Base-by-base conservation (phyloP, 495 filamentous ascomycete species). In the Talaromyces nanjingensis region DNA sequence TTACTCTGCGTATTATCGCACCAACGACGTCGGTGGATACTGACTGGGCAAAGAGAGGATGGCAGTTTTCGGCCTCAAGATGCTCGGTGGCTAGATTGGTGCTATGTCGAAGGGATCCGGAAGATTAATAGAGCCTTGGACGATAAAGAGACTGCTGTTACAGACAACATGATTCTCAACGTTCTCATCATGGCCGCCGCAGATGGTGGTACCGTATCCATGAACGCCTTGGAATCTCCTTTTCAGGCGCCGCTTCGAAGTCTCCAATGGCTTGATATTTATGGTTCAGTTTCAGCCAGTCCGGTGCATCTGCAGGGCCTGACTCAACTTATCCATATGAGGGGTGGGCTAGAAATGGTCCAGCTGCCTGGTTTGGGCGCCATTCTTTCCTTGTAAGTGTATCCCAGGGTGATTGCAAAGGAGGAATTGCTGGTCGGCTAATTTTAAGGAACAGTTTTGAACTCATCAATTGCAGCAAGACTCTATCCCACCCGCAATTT, bases 241-340 rank as follows among this genome's bases (percentile, higher is more conserved):
- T 78, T 78, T 29, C 68, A 68, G 22, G 69, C 76, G 1, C 77
- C 77, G 0, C 69, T 79, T 62, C 76, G 70, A 57, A 71, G 71
- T 7, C 61, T 80, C 31, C 77, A 80, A 49, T 80, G 75, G 77
- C 59, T 80, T 6, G 74, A 75, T 64, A 71, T 79, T 16, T 80
- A 79, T 54, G 74, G 76, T 0, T 73, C 72, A 53, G 68, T 77
- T 7, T 68, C 68, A 6, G 71, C 77, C 5, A 78, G 77, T 54
- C 67, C 74, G 45, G 68, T 77, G 11, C 77, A 80, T 63, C 66
- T 76, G 6, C 63, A 68, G 12, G 77, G 77, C 3, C 59, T 80
- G 53, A 61, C 73, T 6, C 70, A 77, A 53, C 67, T 80, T 63
- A 49, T 79, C 47, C 69, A 70, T 8, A 11, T 80, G 8, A 68